Evolutionary conservation across 768 basidiomycete genomes (phyloP), one percentile per base, ranked within the genome.

Genomic region (Tephrocybe sp.): DNA sequence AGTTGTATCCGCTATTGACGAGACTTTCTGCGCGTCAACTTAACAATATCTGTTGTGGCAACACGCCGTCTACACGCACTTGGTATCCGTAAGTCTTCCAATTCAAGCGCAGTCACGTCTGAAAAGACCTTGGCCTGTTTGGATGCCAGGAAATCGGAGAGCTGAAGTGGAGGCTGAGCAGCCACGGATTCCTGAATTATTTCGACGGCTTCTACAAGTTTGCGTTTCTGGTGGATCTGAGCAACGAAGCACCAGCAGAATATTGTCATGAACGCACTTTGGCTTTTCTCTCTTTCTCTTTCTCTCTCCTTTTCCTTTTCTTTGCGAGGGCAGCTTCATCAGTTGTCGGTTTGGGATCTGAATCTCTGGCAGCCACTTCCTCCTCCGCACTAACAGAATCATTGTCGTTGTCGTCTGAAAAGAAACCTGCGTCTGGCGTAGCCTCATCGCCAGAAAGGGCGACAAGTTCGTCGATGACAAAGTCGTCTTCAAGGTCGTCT

Each of bases 401-500:
- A 16, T 52, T 48, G 17, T 76, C 77, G 34, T 56, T 56, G 31
- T 52, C 52, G 45, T 68, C 65, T 5, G 67, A 72, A 36, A 70
- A 60, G 51, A 61, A 61, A 48, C 43, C 52, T 22, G 32, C 60
- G 30, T 71, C 70, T 38, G 69, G 62, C 26, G 66, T 62, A 9
- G 65, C 80, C 54, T 87, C 87, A 40, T 82, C 84, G 10, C 75
- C 85, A 0, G 83, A 85, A 12, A 79, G 68, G 0, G 82, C 84
- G 0, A 88, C 78, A 12, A 80, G 71, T 39, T 85, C 84, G 54
- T 93, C 85, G 30, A 77, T 77, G 45, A 87, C 72, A 62, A 87
- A 91, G 56, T 92, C 87, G 65, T 93, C 92, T 42, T 88, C 89
- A 16, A 94, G 75, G 73, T 90, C 90, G 73, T 94, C 84, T 54